These are phyloP conservation scores for Ascocoryne sarcoides DNA, from an alignment of 2,329 filamentous ascomycete genomes.

Conservation along the genomic window DNA sequence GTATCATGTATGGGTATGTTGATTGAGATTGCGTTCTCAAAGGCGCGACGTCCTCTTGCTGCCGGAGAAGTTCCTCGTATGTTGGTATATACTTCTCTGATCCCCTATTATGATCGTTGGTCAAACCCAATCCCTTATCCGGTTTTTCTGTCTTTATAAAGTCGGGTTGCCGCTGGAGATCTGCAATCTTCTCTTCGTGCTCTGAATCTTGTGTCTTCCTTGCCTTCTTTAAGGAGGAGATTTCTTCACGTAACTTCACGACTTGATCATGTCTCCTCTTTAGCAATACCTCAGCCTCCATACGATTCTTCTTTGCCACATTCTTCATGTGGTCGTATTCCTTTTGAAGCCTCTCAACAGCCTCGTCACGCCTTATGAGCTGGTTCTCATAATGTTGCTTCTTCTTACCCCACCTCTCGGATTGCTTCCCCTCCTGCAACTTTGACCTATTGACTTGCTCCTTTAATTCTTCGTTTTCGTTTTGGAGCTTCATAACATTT, in stretches of 20 bases:
- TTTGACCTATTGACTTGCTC: slow-evolving; percentile 24
- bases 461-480: slow-evolving; percentile 25
- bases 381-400: slow-evolving; percentile 37
- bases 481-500: slow-evolving; percentile 19
- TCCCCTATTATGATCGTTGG: not conserved
- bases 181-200: slow-evolving; percentile 12
- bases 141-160: not conserved
- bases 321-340: slow-evolving; percentile 47
- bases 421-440: slow-evolving; percentile 19
- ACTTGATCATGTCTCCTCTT: slow-evolving; percentile 50
- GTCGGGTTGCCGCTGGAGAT: slow-evolving; percentile 3
- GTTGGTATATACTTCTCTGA: not conserved
- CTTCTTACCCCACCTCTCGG: slow-evolving; percentile 31
- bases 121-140: not conserved
- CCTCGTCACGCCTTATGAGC: slow-evolving; percentile 38
- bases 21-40: not conserved
- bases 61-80: not conserved
- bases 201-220: slow-evolving; percentile 13
- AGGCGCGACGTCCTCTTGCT: not conserved
- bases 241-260: slow-evolving; percentile 44
- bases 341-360: slow-evolving; percentile 39
- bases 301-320: slow-evolving; percentile 43
- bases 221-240: slow-evolving; percentile 36
- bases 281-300: slow-evolving; percentile 46
- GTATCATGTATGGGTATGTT: not conserved